Evolutionary conservation across 2,329 filamentous ascomycete species (phyloP).

Genomic region (Neoscytalidium dimidiatum): DNA sequence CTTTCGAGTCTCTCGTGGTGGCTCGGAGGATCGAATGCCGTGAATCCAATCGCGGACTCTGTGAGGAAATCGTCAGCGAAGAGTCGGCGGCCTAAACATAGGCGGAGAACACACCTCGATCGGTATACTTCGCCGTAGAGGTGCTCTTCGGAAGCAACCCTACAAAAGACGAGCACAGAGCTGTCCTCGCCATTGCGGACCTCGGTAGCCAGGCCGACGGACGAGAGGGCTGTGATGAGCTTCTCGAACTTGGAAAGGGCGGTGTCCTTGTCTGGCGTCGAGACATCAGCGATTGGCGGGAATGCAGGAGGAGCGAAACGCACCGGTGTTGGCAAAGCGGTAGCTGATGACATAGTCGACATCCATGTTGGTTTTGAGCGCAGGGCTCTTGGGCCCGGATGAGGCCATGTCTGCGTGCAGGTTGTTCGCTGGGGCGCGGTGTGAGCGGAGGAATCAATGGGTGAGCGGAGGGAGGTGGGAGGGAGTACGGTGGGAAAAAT

Average conservation of each 20-base stretch:
- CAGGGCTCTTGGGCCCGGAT: slow-evolving; percentile 33
- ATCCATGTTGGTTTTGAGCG: slow-evolving; percentile 59
- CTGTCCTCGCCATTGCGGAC: slow-evolving; percentile 77
- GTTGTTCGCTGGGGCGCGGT: slow-evolving; percentile 14
- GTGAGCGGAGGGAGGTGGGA: not conserved
- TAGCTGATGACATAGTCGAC: slow-evolving; percentile 91
- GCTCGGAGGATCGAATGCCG: slow-evolving; percentile 77
- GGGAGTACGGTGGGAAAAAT: slow-evolving; percentile 13
- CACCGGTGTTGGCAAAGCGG: slow-evolving; percentile 69
- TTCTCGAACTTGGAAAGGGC: slow-evolving; percentile 76
- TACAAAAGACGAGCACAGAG: slow-evolving; percentile 81
- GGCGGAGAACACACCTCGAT: slow-evolving; percentile 57
- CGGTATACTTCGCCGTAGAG: slow-evolving; percentile 81
- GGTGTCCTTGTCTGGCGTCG: slow-evolving; percentile 60
- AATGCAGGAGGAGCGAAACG: not conserved
- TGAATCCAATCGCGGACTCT: slow-evolving; percentile 94
- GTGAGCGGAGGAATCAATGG: not conserved
- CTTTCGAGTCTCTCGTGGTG: slow-evolving; percentile 69
- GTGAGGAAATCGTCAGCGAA: slow-evolving; percentile 1
- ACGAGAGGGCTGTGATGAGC: slow-evolving; percentile 72
- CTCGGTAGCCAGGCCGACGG: slow-evolving; percentile 82
- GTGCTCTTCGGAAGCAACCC: slow-evolving; percentile 72
- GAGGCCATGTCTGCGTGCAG: slow-evolving; percentile 20
- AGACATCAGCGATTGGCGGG: slow-evolving; percentile 21
- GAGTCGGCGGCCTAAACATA: not conserved